Evolutionary conservation across 306 rosid species (phyloP).

Genomic region (Begonia peltatifolia): DNA sequence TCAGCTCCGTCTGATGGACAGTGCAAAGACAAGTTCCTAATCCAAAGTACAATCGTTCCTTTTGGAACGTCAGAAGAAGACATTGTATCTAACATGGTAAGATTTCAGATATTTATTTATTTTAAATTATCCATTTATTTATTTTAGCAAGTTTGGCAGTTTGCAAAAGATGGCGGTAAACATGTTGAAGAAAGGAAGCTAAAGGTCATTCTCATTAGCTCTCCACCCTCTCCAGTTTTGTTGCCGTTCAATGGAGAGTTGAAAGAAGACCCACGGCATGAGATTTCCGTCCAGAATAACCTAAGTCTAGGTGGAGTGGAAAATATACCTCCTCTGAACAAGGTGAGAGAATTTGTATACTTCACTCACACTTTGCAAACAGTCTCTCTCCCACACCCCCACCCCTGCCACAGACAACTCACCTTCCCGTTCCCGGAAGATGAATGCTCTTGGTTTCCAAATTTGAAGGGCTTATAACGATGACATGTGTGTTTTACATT

Average conservation of each 20-base stretch:
- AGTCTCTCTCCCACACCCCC: too few relatives aligned
- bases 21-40: conserved; percentile 90
- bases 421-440: too few relatives aligned
- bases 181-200: conserved; percentile 73
- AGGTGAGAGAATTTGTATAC: conserved; percentile 22
- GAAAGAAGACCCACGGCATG: conserved; percentile 43
- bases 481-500: too few relatives aligned
- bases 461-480: too few relatives aligned
- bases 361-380: too few relatives aligned
- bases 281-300: conserved; percentile 36
- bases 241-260: conserved; percentile 48
- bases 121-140: too few relatives aligned
- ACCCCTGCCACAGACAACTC: too few relatives aligned
- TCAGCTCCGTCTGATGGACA: conserved; percentile 53
- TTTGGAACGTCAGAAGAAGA: conserved; percentile 56
- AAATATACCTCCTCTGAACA: conserved; percentile 48
- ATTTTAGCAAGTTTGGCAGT: conserved; percentile 25
- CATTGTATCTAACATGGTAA: conserved; percentile 56
- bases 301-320: conserved; percentile 54
- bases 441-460: too few relatives aligned
- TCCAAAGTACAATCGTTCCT: conserved; percentile 53
- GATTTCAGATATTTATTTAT: not conserved
- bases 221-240: conserved; percentile 56
- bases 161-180: conserved; percentile 50
- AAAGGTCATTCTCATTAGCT: conserved; percentile 48